Conservation (phyloP, 345 rosid species). For the Melaleuca alternifolia region DNA sequence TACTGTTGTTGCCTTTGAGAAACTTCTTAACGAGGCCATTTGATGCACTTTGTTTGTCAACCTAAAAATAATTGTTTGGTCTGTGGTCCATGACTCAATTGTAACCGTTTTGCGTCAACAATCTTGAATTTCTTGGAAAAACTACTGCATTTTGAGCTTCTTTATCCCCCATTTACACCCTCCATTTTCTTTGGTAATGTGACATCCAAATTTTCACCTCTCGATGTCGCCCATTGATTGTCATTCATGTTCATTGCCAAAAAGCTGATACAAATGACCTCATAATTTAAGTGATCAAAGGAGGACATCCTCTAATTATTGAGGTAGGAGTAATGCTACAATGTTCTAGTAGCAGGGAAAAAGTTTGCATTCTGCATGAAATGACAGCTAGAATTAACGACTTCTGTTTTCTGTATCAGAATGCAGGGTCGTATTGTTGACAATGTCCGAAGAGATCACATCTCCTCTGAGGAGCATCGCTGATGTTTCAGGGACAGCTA, state of each 20-base stretch:
- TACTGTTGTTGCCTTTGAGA: neutral
- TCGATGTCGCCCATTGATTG: neutral
- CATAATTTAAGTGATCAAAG: neutral
- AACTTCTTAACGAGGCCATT: neutral
- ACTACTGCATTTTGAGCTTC: neutral
- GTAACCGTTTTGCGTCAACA: neutral
- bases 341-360: neutral
- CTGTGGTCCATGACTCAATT: neutral
- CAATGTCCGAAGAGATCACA: constrained; percentile 30
- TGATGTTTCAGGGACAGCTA: constrained; percentile 39
- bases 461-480: constrained; percentile 22
- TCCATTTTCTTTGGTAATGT: neutral
- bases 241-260: neutral
- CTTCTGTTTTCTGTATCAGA: constrained; percentile 19
- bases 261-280: neutral
- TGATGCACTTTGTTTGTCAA: neutral
- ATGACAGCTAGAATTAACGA: neutral
- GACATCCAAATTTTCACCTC: neutral
- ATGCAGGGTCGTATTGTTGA: constrained; percentile 35
- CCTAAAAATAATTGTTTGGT: neutral
- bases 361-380: neutral
- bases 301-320: neutral
- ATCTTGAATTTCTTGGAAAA: neutral
- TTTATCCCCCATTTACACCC: neutral
- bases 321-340: neutral